Percentiles rank a stretch among this genome's conserved stretches.
Evolutionary conservation across 176 grass and related monocot genomes (phyloP).

Genomic region (Aegilops umbellulata): DNA sequence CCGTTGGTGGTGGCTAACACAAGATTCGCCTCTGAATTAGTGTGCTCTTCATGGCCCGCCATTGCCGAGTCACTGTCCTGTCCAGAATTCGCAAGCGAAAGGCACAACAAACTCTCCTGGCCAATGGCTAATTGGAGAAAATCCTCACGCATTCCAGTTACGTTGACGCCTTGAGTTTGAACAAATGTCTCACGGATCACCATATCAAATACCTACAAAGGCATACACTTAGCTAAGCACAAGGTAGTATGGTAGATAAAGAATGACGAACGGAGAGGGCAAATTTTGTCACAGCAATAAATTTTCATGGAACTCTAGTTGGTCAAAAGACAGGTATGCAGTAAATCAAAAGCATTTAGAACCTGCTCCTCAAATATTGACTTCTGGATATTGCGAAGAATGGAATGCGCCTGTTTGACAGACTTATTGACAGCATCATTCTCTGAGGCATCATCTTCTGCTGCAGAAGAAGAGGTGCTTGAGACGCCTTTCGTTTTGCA

Average conservation of each 20-base stretch:
- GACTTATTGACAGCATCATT: slow-evolving; percentile 58
- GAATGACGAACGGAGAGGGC: background rate
- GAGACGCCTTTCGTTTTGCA: slow-evolving; percentile 47
- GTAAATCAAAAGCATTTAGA: slow-evolving; percentile 8
- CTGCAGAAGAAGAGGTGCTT: slow-evolving; percentile 18
- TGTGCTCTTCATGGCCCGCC: slow-evolving; percentile 22
- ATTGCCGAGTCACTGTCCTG: slow-evolving; percentile 38
- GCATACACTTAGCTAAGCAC: slow-evolving; percentile 16
- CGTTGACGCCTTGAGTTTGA: slow-evolving; percentile 66
- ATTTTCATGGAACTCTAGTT: background rate
- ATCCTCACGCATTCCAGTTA: slow-evolving; percentile 89
- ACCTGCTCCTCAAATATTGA: slow-evolving; percentile 94
- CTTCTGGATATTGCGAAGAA: slow-evolving; percentile 65
- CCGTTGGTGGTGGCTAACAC: slow-evolving; percentile 45
- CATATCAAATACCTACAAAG: slow-evolving; percentile 82
- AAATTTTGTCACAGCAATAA: background rate
- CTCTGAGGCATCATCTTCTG: slow-evolving; percentile 38
- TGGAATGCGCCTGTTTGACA: slow-evolving; percentile 64
- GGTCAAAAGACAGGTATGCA: background rate
- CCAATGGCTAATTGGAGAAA: slow-evolving; percentile 90
- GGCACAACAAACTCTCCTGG: slow-evolving; percentile 74
- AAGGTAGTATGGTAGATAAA: slow-evolving; percentile 18
- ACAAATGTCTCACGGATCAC: slow-evolving; percentile 72
- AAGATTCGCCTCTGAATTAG: slow-evolving; percentile 45
- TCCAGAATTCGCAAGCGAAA: slow-evolving; percentile 59